Evolutionary conservation across 768 basidiomycete genomes (phyloP).

Genomic region (Stropharia rugosoannulata): DNA sequence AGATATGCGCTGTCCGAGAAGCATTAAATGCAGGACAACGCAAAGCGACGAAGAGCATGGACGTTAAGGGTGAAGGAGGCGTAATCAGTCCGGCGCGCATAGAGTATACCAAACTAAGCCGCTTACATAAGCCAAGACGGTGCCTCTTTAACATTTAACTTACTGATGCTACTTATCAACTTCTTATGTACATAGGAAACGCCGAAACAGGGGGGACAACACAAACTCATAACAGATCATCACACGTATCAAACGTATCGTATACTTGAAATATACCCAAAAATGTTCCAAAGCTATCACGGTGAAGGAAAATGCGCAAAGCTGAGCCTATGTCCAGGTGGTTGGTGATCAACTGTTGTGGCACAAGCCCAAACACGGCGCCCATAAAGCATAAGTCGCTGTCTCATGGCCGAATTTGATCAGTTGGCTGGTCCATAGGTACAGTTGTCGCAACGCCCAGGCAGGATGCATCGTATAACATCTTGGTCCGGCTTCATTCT

Average conservation of each 20-base stretch:
- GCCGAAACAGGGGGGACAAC: slow-evolving; percentile 5
- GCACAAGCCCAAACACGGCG: too few relatives aligned
- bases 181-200: too few relatives aligned
- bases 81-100: background rate
- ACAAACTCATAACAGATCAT: background rate
- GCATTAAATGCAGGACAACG: slow-evolving; percentile 6
- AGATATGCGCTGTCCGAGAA: background rate
- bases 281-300: too few relatives aligned
- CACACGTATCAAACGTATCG: too few relatives aligned
- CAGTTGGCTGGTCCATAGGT: slow-evolving; percentile 7
- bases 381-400: too few relatives aligned
- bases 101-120: background rate
- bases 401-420: too few relatives aligned
- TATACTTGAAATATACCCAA: too few relatives aligned
- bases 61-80: background rate
- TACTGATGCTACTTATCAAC: too few relatives aligned
- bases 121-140: background rate
- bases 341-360: too few relatives aligned
- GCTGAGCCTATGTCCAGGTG: slow-evolving; percentile 4
- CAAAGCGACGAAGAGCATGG: background rate
- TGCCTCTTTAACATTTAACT: background rate
- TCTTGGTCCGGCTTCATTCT: slow-evolving; percentile 17
- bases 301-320: too few relatives aligned
- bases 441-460: slow-evolving; percentile 13
- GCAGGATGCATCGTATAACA: background rate